Conservation (phyloP, 2,329 filamentous ascomycete species). For the Hypoxylon rubiginosum region DNA sequence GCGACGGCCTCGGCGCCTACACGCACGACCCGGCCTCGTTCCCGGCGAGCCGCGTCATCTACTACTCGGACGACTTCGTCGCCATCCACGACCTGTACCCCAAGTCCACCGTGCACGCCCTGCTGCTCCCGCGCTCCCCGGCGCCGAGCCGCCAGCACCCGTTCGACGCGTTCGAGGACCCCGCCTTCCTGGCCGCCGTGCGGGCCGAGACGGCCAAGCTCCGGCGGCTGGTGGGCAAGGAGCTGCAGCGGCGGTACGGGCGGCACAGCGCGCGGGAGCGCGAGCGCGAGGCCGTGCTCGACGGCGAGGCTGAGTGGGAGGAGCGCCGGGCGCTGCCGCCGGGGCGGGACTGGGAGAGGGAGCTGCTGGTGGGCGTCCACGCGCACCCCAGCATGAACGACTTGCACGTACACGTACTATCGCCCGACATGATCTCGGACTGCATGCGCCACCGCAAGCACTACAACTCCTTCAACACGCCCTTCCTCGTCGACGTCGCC, state of each 20-base stretch:
- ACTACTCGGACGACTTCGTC: slow-evolving; percentile 77
- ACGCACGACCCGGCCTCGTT: slow-evolving; percentile 73
- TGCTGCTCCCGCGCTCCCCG: slow-evolving; percentile 82
- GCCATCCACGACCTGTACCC: slow-evolving; percentile 87
- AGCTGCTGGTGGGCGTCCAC: slow-evolving; percentile 85
- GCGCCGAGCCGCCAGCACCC: slow-evolving; percentile 76
- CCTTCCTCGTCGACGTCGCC: slow-evolving; percentile 82
- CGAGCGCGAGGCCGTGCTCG: slow-evolving; percentile 75
- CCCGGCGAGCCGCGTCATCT: slow-evolving; percentile 71
- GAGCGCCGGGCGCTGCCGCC: slow-evolving; percentile 67
- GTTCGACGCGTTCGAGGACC: slow-evolving; percentile 80
- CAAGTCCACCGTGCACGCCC: slow-evolving; percentile 86
- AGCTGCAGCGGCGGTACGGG: slow-evolving; percentile 79
- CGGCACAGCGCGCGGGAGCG: slow-evolving; percentile 72
- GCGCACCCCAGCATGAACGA: slow-evolving; percentile 92
- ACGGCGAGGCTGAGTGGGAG: slow-evolving; percentile 64
- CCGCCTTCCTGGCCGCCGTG: slow-evolving; percentile 75
- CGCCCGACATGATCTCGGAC: slow-evolving; percentile 80
- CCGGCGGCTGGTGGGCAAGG: slow-evolving; percentile 75
- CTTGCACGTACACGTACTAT: slow-evolving; percentile 89
- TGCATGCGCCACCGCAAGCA: slow-evolving; percentile 85
- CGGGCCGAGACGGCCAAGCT: slow-evolving; percentile 72
- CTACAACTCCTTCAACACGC: slow-evolving; percentile 91
- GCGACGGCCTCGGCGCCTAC: slow-evolving; percentile 76
- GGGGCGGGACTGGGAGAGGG: slow-evolving; percentile 83